phyloP scores from a whole-genome alignment of 2,329 filamentous ascomycete genomes.

The Colletotrichum zoysiae region DNA sequence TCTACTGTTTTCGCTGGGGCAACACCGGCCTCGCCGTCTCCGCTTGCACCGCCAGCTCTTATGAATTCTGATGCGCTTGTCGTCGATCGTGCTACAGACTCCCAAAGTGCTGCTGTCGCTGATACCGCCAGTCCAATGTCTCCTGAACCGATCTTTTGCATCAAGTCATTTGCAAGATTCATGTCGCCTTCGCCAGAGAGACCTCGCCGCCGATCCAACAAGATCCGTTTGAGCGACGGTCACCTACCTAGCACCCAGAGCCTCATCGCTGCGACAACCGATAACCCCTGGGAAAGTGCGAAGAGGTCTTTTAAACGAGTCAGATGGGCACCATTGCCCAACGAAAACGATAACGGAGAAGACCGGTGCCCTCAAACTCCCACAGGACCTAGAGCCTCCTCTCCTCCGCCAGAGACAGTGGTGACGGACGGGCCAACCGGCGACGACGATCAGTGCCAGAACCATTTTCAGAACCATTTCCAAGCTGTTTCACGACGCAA shows the following conservation, averaged over 20 bases:
- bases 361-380: conserved; percentile 33
- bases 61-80: neutral
- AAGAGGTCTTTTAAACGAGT: conserved; percentile 50
- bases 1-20: neutral
- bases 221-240: conserved; percentile 44
- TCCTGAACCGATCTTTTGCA: conserved; percentile 61
- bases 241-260: conserved; percentile 51
- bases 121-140: conserved; percentile 52
- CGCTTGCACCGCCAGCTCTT: neutral
- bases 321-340: conserved; percentile 54
- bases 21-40: conserved; percentile 10
- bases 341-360: conserved; percentile 45
- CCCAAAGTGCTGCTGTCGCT: conserved; percentile 44
- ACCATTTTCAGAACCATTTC: conserved; percentile 66
- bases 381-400: conserved; percentile 43
- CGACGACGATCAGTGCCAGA: conserved; percentile 56
- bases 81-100: conserved; percentile 31
- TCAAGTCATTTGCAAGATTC: conserved; percentile 67
- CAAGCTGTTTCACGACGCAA: conserved; percentile 55
- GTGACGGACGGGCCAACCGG: conserved; percentile 52
- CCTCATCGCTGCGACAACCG: conserved; percentile 52
- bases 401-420: conserved; percentile 58
- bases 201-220: conserved; percentile 41
- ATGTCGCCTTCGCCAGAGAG: conserved; percentile 62
- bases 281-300: conserved; percentile 49